Conservation (phyloP, 2,329 filamentous ascomycete genomes). For the Ascochyta koolunga region DNA sequence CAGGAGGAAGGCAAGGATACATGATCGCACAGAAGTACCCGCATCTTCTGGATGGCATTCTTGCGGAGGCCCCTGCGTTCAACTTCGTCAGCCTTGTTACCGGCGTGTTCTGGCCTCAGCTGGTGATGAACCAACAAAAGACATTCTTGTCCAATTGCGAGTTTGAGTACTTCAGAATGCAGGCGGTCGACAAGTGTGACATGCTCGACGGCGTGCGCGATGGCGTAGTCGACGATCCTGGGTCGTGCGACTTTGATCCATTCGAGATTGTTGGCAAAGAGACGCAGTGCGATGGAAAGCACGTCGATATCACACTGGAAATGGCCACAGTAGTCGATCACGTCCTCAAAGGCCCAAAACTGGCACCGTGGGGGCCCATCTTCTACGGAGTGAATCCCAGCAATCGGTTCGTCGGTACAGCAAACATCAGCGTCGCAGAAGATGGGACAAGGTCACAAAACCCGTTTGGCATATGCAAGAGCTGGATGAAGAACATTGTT, state of each 20-base stretch:
- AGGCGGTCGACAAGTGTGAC: constrained; percentile 36
- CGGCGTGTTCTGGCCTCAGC: constrained; percentile 32
- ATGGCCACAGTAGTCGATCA: constrained; percentile 30
- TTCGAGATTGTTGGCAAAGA: constrained; percentile 15
- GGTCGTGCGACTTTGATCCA: constrained; percentile 33
- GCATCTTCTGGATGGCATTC: constrained; percentile 41
- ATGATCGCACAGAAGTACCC: constrained; percentile 44
- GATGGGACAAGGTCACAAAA: constrained; percentile 25
- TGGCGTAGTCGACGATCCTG: constrained; percentile 37
- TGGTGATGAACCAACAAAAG: constrained; percentile 37
- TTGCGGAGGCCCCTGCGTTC: constrained; percentile 42
- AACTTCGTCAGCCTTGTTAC: constrained; percentile 29
- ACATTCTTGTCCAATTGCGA: constrained; percentile 35
- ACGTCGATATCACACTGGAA: constrained; percentile 21
- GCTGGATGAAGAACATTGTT: constrained; percentile 27
- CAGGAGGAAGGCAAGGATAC: constrained; percentile 45
- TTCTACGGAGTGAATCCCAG: constrained; percentile 22
- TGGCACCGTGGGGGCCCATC: constrained; percentile 11
- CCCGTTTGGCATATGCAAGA: constrained; percentile 24
- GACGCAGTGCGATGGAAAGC: constrained; percentile 28
- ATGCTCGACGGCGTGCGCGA: constrained; percentile 40
- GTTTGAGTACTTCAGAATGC: constrained; percentile 28
- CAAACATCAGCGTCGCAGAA: constrained; percentile 18
- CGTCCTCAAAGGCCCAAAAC: constrained; percentile 27
- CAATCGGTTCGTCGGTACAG: constrained; percentile 17